These are phyloP conservation scores for Calonectria hawksworthii DNA, from an alignment of 2,329 filamentous ascomycete species.

Conservation along the genomic window DNA sequence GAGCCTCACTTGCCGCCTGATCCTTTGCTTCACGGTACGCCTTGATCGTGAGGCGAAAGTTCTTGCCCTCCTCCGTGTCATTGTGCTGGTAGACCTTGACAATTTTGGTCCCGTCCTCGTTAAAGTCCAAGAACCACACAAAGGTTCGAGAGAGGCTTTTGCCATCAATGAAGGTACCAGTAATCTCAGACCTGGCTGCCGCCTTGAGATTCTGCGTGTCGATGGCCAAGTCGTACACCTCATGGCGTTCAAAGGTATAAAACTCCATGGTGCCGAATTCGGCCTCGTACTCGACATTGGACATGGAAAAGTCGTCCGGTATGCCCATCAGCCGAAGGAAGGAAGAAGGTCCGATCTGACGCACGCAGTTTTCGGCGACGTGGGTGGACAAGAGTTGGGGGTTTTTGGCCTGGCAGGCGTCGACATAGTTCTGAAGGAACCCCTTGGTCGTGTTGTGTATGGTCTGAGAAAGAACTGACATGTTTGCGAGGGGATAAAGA, in stretches of 20 bases:
- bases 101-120: background rate
- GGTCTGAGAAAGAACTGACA: background rate
- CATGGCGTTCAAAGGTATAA: background rate
- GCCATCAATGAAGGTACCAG: background rate
- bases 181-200: background rate
- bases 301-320: background rate
- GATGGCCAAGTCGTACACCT: background rate
- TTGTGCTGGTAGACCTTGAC: background rate
- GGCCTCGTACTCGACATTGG: background rate
- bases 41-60: background rate
- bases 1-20: background rate
- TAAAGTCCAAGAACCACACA: conserved; percentile 1
- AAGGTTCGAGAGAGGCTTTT: background rate
- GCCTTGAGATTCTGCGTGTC: background rate
- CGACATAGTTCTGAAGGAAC: background rate
- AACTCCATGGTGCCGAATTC: background rate
- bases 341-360: background rate
- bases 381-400: background rate
- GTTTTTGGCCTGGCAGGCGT: background rate
- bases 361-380: background rate
- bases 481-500: background rate
- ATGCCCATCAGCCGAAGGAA: background rate
- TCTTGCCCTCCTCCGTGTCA: background rate
- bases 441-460: conserved; percentile 1
- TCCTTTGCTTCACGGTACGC: background rate